Conservation (phyloP, 2,329 filamentous ascomycete genomes). For the Rhytidhysteron rufulum region DNA sequence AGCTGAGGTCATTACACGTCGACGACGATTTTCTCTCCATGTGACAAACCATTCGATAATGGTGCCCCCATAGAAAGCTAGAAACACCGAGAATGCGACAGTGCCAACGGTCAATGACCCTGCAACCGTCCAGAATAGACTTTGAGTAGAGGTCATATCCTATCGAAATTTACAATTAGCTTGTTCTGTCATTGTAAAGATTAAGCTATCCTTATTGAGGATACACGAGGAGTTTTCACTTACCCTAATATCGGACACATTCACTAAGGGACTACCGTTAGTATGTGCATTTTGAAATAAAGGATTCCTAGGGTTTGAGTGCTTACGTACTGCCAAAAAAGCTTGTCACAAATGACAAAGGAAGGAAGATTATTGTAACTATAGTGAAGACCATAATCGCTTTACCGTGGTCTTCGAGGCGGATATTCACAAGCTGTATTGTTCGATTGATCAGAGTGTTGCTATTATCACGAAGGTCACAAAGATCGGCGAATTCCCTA, state of each 20-base stretch:
- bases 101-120: conserved; percentile 36
- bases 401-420: conserved; percentile 43
- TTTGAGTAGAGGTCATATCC: conserved; percentile 36
- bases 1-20: conserved; percentile 11
- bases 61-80: conserved; percentile 39
- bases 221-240: too few species aligned
- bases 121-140: conserved; percentile 40
- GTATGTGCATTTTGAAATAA: too few species aligned
- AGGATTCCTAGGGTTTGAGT: too few species aligned
- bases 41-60: conserved; percentile 33
- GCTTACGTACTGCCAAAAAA: conserved; percentile 46
- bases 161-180: too few species aligned
- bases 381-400: conserved; percentile 44
- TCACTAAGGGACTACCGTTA: too few species aligned
- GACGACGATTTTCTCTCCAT: conserved; percentile 30
- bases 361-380: conserved; percentile 43
- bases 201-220: too few species aligned
- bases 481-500: conserved; percentile 37
- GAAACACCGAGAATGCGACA: conserved; percentile 34
- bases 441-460: conserved; percentile 42
- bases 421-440: conserved; percentile 44
- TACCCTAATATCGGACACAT: too few species aligned
- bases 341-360: conserved; percentile 40
- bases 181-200: too few species aligned
- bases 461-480: conserved; percentile 41